Percentiles rank a stretch among this genome's conserved stretches.
Evolutionary conservation across 1,139 yeast genomes (phyloP).

Genomic region (Candida sojae): DNA sequence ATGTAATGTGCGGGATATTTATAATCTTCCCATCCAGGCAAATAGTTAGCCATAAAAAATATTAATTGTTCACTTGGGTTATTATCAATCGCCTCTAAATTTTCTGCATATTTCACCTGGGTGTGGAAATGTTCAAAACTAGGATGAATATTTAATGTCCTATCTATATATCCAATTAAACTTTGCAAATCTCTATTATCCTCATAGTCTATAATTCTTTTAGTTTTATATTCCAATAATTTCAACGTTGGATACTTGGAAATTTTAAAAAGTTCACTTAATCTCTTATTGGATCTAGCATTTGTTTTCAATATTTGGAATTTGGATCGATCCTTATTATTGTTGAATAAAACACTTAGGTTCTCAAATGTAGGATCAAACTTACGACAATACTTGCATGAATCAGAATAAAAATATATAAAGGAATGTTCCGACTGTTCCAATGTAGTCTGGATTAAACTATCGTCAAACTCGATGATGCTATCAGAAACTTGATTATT

Average conservation of each 20-base stretch:
- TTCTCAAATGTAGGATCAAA: conserved; percentile 41
- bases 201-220: conserved; percentile 25
- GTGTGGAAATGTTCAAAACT: conserved; percentile 21
- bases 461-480: conserved; percentile 21
- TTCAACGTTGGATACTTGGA: conserved; percentile 34
- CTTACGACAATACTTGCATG: conserved; percentile 37
- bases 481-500: background rate
- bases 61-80: conserved; percentile 20
- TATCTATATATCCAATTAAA: conserved; percentile 17
- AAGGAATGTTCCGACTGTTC: conserved; percentile 32
- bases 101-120: conserved; percentile 11
- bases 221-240: conserved; percentile 29
- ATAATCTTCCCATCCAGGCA: conserved; percentile 33
- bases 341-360: conserved; percentile 28
- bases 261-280: conserved; percentile 28
- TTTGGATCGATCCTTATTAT: conserved; percentile 10
- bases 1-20: conserved; percentile 38
- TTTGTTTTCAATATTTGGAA: conserved; percentile 37
- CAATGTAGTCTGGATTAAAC: conserved; percentile 18
- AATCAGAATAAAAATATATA: conserved; percentile 42
- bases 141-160: conserved; percentile 16
- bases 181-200: conserved; percentile 24
- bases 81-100: conserved; percentile 4
- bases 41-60: conserved; percentile 26
- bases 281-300: conserved; percentile 23